Base-by-base conservation (phyloP, 495 filamentous ascomycete genomes). In the Chaetomidium leptoderma region DNA sequence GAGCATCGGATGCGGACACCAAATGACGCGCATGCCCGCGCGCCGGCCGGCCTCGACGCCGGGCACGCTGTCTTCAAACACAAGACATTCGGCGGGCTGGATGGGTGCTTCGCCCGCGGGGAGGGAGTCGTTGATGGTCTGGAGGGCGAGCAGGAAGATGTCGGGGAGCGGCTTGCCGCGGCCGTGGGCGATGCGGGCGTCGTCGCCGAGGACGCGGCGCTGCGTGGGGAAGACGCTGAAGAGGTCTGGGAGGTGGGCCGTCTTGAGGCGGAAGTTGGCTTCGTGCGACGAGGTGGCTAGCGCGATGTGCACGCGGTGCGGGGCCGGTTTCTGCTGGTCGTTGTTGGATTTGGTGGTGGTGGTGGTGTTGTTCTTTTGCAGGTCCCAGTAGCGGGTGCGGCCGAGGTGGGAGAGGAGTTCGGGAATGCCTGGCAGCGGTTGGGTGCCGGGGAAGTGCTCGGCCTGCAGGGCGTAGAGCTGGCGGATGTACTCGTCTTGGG, bases 51-150 rank as follows among this genome's bases (percentile, higher is more conserved):
- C 83, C 74, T 99, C 93, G 0, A 96, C 90, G 0, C 93, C 93
- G 0, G 90, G 89, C 4, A 97, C 92, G 24, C 84, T 86, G 70
- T 99, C 93, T 71, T 99, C 93, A 66, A 99, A 97, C 0, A 99
- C 93, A 9, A 99, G 76, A 71, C 92, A 97, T 69, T 99, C 93
- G 62, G 86, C 86, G 0, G 91, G 89, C 46, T 63, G 76, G 40
- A 99, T 85, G 60, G 86, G 83, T 32, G 72, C 69, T 66, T 92
- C 84, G 0, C 83, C 85, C 40, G 78, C 73, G 1, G 81, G 70
- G 13, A 93, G 66, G 8, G 80, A 82, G 3, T 76, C 76, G 71
- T 99, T 99, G 64, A 99, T 86, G 1, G 84, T 88, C 72, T 89
- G 76, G 46, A 99, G 73, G 0, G 95, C 95, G 1, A 97, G 71